A percentile compares a stretch with the other conserved stretches of the same genome.
phyloP scores from a whole-genome alignment of 2,329 filamentous ascomycete genomes.

The Nakataea oryzae region DNA sequence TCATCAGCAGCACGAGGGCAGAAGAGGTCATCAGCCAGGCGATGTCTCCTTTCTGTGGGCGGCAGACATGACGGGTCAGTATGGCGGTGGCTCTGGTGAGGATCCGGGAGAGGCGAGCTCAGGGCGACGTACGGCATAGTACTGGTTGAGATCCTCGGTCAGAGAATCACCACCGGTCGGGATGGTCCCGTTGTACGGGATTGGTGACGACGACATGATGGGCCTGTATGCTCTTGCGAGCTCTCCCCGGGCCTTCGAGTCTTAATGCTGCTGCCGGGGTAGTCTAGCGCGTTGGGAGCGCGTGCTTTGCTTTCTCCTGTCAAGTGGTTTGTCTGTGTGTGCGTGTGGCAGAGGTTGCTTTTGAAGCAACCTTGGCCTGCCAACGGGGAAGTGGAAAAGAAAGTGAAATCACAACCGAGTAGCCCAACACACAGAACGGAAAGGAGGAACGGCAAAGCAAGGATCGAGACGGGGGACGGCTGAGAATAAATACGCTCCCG shows the following conservation, averaged over 20 bases:
- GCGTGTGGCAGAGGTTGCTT: no score
- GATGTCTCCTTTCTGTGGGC: constrained; percentile 61
- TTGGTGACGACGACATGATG: constrained; percentile 21
- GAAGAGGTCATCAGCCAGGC: constrained; percentile 75
- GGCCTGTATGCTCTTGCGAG: neutral
- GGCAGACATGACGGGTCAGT: neutral
- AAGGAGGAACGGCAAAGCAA: neutral
- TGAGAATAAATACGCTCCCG: neutral
- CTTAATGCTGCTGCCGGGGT: neutral
- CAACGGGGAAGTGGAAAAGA: neutral
- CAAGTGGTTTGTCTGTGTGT: no score
- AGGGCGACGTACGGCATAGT: constrained; percentile 55
- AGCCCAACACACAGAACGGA: neutral
- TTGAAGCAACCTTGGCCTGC: no score
- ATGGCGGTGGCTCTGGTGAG: neutral
- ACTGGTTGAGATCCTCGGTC: constrained; percentile 70
- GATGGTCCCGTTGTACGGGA: constrained; percentile 39
- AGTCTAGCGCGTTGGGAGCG: neutral
- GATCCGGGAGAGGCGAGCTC: neutral
- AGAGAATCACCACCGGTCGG: constrained; percentile 40
- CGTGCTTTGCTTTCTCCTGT: neutral
- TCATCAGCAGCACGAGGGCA: constrained; percentile 81
- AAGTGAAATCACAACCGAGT: neutral
- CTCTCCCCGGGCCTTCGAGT: no score
- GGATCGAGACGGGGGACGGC: neutral